Percentiles rank a stretch among this genome's conserved stretches.
These are phyloP conservation scores for Leavenworthia alabamica DNA, from an alignment of 345 rosid species.

Conservation along the genomic window DNA sequence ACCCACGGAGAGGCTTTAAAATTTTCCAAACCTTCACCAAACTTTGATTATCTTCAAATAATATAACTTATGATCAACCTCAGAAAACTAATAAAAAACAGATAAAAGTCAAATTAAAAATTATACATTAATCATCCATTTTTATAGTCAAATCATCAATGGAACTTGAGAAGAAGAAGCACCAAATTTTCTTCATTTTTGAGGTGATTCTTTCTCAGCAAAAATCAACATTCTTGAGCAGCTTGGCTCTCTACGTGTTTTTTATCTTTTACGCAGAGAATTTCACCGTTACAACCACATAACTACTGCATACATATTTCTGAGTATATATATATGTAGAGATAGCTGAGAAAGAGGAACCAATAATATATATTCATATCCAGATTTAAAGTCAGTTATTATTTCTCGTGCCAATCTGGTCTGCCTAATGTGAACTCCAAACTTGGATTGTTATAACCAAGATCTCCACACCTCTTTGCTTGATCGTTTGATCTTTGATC, in stretches of 20 bases:
- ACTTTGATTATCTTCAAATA: constrained; percentile 15
- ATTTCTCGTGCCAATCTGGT: constrained; percentile 60
- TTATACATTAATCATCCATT: constrained; percentile 22
- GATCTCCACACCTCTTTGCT: constrained; percentile 27
- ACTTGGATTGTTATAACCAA: constrained; percentile 45
- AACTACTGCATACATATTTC: constrained; percentile 16
- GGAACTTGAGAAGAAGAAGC: constrained; percentile 19
- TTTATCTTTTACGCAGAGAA: constrained; percentile 1
- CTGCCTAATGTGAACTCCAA: constrained; percentile 73
- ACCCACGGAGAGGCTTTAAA: constrained; percentile 14
- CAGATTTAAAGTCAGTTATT: constrained; percentile 3
- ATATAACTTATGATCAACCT: constrained; percentile 16
- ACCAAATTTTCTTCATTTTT: background rate
- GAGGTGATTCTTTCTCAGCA: constrained; percentile 3
- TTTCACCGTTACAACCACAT: constrained; percentile 1
- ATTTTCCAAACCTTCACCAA: background rate
- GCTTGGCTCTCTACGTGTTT: constrained; percentile 6
- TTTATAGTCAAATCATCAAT: constrained; percentile 21
- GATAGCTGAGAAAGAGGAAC: background rate
- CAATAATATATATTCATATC: background rate
- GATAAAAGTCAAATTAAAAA: background rate
- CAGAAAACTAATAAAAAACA: background rate
- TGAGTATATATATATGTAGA: background rate
- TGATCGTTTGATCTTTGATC: constrained; percentile 24
- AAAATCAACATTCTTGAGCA: constrained; percentile 5